Conservation (phyloP, 176 grass and related monocot genomes). For the Canna indica region DNA sequence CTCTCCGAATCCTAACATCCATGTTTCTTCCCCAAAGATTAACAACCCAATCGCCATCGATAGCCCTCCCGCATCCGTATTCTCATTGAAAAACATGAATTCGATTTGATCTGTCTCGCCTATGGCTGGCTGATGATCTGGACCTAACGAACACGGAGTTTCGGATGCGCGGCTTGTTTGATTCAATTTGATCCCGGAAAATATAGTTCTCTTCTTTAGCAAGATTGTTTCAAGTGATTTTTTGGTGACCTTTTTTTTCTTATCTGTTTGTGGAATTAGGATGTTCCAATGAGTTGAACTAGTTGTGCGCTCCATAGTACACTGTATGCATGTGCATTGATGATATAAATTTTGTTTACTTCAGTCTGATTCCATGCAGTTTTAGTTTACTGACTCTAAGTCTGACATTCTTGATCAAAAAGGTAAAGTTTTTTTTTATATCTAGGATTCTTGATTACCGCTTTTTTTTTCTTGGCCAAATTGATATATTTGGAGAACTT, state of each 20-base stretch:
- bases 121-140: too few species aligned
- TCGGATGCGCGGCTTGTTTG: too few species aligned
- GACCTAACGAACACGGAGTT: too few species aligned
- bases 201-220: background rate
- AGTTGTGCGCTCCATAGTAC: background rate
- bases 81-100: background rate
- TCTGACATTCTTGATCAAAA: too few species aligned
- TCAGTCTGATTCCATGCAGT: too few species aligned
- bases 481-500: too few species aligned
- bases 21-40: too few species aligned
- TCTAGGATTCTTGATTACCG: too few species aligned
- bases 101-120: background rate
- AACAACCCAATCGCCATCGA: too few species aligned
- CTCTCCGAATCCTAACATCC: background rate
- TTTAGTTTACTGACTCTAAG: too few species aligned
- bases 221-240: background rate
- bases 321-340: background rate
- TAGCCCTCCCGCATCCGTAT: background rate
- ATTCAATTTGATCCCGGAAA: background rate
- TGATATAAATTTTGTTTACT: background rate
- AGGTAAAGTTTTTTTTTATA: too few species aligned
- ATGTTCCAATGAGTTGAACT: background rate
- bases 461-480: too few species aligned
- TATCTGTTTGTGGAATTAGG: background rate
- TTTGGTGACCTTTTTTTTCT: background rate